Evolutionary conservation across 495 filamentous ascomycete genomes (phyloP).

Genomic region (Annulohypoxylon maeteangense): DNA sequence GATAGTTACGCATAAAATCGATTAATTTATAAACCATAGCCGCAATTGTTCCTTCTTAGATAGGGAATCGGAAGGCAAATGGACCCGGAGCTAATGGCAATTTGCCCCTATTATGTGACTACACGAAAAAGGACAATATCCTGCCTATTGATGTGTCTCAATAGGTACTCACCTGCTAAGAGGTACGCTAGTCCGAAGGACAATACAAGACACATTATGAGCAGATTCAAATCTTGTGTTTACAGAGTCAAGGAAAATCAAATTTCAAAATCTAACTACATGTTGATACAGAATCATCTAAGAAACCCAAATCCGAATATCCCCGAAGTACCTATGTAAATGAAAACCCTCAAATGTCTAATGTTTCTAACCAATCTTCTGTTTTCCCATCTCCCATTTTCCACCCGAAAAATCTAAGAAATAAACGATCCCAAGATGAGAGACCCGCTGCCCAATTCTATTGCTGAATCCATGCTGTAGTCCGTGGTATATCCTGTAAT

Average conservation of each 20-base stretch:
- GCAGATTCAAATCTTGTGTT: neutral
- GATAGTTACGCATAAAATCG: neutral
- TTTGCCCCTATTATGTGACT: neutral
- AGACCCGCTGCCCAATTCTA: neutral
- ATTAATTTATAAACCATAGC: neutral
- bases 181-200: neutral
- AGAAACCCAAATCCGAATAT: neutral
- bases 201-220: neutral
- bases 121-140: neutral
- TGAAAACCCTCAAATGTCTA: neutral
- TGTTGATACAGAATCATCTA: neutral
- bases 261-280: neutral
- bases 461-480: slow-evolving; percentile 6
- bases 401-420: too few species aligned
- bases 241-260: neutral
- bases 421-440: neutral
- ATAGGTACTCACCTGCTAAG: neutral
- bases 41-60: neutral
- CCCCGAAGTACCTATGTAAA: neutral
- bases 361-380: neutral
- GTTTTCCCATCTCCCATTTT: neutral
- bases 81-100: neutral
- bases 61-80: neutral
- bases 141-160: neutral
- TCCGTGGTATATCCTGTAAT: neutral